Evolutionary conservation across 2,329 filamentous ascomycete species (phyloP).

Genomic region (Botryotinia convoluta): DNA sequence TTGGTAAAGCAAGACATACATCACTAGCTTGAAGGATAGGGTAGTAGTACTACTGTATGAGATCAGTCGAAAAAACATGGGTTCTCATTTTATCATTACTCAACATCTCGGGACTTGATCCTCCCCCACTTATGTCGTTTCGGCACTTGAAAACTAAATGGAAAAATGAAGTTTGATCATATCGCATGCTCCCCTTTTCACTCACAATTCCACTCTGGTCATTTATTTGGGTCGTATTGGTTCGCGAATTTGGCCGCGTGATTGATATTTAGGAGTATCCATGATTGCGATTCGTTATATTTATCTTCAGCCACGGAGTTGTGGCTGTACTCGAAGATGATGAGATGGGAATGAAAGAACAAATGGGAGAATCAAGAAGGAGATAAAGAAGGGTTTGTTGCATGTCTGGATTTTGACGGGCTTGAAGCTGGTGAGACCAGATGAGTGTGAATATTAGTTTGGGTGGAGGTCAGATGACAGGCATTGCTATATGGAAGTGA

Average conservation of each 20-base stretch:
- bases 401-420: not conserved
- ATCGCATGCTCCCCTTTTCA: not conserved
- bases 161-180: not conserved
- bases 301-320: conserved; percentile 1
- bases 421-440: not conserved
- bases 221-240: conserved; percentile 2
- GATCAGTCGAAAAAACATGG: not conserved
- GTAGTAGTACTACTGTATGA: conserved; percentile 9
- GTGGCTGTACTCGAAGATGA: not conserved
- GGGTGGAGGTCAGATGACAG: not conserved
- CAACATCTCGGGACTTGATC: not conserved
- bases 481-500: not conserved
- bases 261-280: not conserved
- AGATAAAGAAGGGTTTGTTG: not conserved
- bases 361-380: not conserved
- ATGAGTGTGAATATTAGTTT: not conserved
- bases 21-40: not conserved
- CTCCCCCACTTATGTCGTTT: not conserved
- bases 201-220: not conserved
- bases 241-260: conserved; percentile 5
- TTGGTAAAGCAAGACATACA: conserved; percentile 15
- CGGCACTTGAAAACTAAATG: not conserved
- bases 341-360: not conserved
- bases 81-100: not conserved
- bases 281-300: not conserved